Percentiles rank a stretch among this genome's conserved stretches.
phyloP scores from a whole-genome alignment of 2,329 filamentous ascomycete species.

The Diplodia scrobiculata region DNA sequence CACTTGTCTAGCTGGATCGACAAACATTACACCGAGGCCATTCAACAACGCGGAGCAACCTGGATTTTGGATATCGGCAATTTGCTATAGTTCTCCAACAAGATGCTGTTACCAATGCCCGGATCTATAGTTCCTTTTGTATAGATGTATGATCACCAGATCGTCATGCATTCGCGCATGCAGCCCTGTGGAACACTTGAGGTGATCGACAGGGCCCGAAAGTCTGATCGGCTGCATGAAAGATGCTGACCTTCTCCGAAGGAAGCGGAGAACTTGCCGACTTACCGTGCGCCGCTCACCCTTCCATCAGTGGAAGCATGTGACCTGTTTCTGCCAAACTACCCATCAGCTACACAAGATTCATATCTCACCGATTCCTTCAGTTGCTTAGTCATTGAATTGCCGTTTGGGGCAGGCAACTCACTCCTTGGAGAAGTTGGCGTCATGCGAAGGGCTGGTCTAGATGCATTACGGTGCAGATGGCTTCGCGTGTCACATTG shows the following conservation, averaged over 20 bases:
- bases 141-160: background rate
- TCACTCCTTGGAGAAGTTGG: too few relatives aligned
- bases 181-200: background rate
- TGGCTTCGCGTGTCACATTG: background rate
- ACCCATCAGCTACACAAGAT: background rate
- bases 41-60: too few relatives aligned
- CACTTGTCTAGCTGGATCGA: background rate
- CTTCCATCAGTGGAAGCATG: background rate
- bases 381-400: too few relatives aligned
- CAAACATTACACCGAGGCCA: too few relatives aligned
- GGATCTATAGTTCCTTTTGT: background rate
- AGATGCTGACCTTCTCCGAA: background rate
- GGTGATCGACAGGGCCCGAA: conserved; percentile 1
- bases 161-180: background rate
- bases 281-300: too few relatives aligned
- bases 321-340: background rate
- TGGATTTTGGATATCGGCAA: too few relatives aligned
- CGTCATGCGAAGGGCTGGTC: too few relatives aligned
- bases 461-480: too few relatives aligned
- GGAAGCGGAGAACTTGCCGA: background rate
- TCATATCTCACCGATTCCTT: too few relatives aligned
- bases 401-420: too few relatives aligned
- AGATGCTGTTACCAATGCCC: background rate
- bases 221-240: background rate
- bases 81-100: background rate